Evolutionary conservation across 1,284 basidiomycete species (phyloP).

Genomic region (Sporisorium iseilematis-ciliati): DNA sequence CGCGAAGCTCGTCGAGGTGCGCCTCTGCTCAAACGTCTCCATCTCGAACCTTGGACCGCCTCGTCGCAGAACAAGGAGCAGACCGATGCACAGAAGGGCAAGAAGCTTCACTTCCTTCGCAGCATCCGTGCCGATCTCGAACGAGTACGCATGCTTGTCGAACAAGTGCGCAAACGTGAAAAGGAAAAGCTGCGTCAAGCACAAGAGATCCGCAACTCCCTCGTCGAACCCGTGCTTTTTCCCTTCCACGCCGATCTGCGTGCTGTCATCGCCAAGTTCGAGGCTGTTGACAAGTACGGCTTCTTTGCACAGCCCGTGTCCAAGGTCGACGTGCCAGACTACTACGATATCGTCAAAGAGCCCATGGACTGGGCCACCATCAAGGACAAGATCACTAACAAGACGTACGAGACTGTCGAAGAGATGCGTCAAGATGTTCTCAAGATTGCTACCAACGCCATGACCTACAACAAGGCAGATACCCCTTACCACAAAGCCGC

Average conservation of each 20-base stretch:
- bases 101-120: constrained; percentile 78
- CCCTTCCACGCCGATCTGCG: constrained; percentile 41
- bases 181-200: constrained; percentile 82
- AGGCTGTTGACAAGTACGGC: constrained; percentile 49
- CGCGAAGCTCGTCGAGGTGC: constrained; percentile 91
- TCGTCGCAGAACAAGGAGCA: constrained; percentile 78
- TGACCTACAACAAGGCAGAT: constrained; percentile 84
- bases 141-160: constrained; percentile 78
- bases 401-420: constrained; percentile 81
- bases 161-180: constrained; percentile 84
- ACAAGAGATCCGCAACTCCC: constrained; percentile 80
- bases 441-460: constrained; percentile 87
- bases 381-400: constrained; percentile 74
- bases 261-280: constrained; percentile 29
- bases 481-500: constrained; percentile 82
- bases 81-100: constrained; percentile 75
- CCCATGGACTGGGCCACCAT: constrained; percentile 93
- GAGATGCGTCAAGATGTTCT: constrained; percentile 85
- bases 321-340: constrained; percentile 85
- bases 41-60: constrained; percentile 97
- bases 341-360: constrained; percentile 84
- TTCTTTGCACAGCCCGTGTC: constrained; percentile 71
- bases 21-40: constrained; percentile 89
- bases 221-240: constrained; percentile 67
- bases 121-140: constrained; percentile 83